Percentiles rank a stretch among this genome's conserved stretches.
These are phyloP conservation scores for Petasospora rhodanensis DNA, from an alignment of 1,139 yeast genomes.

Conservation along the genomic window DNA sequence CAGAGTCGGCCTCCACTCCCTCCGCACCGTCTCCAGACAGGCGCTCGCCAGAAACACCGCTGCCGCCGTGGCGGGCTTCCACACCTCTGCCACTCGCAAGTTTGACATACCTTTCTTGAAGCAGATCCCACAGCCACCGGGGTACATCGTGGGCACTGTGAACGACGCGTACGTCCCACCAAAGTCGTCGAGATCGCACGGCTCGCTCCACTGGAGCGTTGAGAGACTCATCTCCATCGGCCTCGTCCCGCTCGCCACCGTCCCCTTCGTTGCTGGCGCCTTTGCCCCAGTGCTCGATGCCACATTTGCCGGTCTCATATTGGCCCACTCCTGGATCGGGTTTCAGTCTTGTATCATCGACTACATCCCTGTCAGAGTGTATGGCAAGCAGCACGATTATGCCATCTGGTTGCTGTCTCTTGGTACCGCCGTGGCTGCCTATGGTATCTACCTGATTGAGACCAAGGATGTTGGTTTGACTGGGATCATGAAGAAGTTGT, in stretches of 20 bases:
- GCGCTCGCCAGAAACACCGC: conserved; percentile 4
- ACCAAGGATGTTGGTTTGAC: conserved; percentile 62
- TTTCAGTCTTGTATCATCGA: conserved; percentile 76
- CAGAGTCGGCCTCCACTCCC: conserved; percentile 10
- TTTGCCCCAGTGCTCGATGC: conserved; percentile 52
- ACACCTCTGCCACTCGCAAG: conserved; percentile 28
- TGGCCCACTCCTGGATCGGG: conserved; percentile 67
- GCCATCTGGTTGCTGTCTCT: conserved; percentile 59
- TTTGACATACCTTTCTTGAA: conserved; percentile 39
- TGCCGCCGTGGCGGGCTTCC: conserved; percentile 25
- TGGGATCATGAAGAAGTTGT: conserved; percentile 38
- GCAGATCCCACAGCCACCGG: conserved; percentile 71
- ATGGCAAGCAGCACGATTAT: conserved; percentile 58
- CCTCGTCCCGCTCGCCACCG: conserved; percentile 57
- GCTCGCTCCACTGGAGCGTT: conserved; percentile 70
- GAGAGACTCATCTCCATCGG: conserved; percentile 58
- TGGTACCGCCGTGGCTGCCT: conserved; percentile 58
- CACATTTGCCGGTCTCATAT: conserved; percentile 46
- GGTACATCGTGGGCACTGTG: conserved; percentile 67
- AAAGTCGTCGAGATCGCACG: conserved; percentile 48
- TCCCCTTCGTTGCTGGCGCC: conserved; percentile 58
- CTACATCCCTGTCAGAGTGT: conserved; percentile 70
- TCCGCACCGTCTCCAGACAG: conserved; percentile 7
- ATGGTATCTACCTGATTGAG: conserved; percentile 68
- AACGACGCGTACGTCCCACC: conserved; percentile 72